A percentile compares a stretch with the other conserved stretches of the same genome.
Evolutionary conservation across 768 basidiomycete species (phyloP).

Genomic region (Scleroderma citrinum): DNA sequence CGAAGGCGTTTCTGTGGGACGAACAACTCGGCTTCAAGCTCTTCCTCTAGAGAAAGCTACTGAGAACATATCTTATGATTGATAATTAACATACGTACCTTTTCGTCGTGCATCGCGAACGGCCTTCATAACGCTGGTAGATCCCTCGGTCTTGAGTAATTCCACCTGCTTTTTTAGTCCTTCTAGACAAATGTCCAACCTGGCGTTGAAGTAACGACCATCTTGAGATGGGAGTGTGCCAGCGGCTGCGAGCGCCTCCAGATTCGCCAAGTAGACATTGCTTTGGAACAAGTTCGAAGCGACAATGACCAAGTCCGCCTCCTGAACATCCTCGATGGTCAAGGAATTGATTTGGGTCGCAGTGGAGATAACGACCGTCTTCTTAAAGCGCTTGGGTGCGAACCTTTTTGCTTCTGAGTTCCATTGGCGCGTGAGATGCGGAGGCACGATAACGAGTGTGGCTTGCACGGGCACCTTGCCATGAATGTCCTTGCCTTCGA

Average conservation of each 20-base stretch:
- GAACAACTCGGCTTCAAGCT: conserved; percentile 41
- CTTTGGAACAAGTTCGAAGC: conserved; percentile 86
- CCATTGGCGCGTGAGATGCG: conserved; percentile 90
- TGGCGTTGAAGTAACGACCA: conserved; percentile 86
- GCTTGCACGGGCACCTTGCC: conserved; percentile 78
- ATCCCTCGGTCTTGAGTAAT: conserved; percentile 58
- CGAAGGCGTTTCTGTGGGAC: conserved; percentile 61
- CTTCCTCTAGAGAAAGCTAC: conserved; percentile 37
- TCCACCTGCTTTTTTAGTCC: conserved; percentile 63
- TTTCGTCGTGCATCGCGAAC: conserved; percentile 57
- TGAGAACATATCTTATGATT: background rate
- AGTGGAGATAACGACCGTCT: conserved; percentile 59
- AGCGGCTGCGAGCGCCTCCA: conserved; percentile 62
- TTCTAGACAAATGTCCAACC: conserved; percentile 57
- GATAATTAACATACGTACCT: conserved; percentile 36
- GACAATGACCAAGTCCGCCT: conserved; percentile 83
- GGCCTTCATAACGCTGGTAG: conserved; percentile 53
- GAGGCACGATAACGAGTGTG: conserved; percentile 81
- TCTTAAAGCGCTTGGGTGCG: conserved; percentile 37
- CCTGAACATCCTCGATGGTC: conserved; percentile 66
- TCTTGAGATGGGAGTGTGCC: conserved; percentile 69
- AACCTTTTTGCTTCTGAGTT: conserved; percentile 82
- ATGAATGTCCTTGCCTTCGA: conserved; percentile 38
- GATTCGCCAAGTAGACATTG: conserved; percentile 66
- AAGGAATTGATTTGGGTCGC: conserved; percentile 64